Base-by-base conservation (phyloP, 306 rosid species). In the Quercus alba region DNA sequence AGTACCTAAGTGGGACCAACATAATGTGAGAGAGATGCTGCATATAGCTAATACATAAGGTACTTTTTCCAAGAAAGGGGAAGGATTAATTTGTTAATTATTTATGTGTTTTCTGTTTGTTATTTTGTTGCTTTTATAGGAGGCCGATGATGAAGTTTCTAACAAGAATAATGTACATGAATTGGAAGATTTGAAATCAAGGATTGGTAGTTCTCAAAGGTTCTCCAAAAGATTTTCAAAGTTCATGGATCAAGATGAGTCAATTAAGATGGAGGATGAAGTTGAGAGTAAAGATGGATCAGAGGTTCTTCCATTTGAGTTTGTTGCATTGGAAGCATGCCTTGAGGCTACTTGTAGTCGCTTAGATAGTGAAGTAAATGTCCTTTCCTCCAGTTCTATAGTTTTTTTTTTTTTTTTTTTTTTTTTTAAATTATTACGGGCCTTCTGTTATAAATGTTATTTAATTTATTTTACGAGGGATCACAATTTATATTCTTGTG, bases 331-430 rank as follows among this genome's bases (percentile, higher is more conserved):
- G 78, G 94, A 94, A 80, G 86, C 96, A 20, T 92, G 97, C 77
- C 97, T 94, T 73, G 96, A 94, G 84, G 90, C 93, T 64, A 87
- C 94, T 67, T 92, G 98, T 76, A 89, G 83, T 70, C 80, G 88
- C 84, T 86, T 90, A 79, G 96, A 90, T 79, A 83, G 66, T 57
- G 94, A 94, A 84, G 98, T 90, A 58, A 57, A 56, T 78, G 77
- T 10, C 5, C 9, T 4, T 57, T 64, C 18, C 23, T 73, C 49
- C 7, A 57, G 18, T 30, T 61, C 9, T 4, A 17, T 54, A 13
- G 25, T 1, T 9, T 19, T 44, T 26, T 41, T 25, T 57, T 17
- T 56, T 17, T 63, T 44, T 51, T 52, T 55, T 55, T 33, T 71
- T 46, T 0, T n/a, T n/a, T n/a, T n/a, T n/a, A n/a, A 49, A 3